These are phyloP conservation scores for Helicocarpus griseus DNA, from an alignment of 2,329 filamentous ascomycete species.

Conservation along the genomic window DNA sequence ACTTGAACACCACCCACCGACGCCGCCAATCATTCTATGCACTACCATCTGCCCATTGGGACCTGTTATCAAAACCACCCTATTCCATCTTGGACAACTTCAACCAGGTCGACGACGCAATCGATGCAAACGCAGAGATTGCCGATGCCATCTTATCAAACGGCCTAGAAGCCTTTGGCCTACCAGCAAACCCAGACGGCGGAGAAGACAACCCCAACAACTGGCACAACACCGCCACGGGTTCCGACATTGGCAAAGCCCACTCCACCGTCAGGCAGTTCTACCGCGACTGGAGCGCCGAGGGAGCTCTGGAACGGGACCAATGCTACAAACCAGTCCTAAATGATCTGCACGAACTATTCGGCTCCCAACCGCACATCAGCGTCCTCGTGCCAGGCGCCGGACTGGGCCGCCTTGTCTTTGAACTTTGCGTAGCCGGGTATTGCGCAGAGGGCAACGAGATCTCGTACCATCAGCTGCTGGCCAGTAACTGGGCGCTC, in stretches of 20 bases:
- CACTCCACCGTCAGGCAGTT: slow-evolving; percentile 87
- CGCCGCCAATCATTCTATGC: slow-evolving; percentile 90
- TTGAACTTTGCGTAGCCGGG: slow-evolving; percentile 67
- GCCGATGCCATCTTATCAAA: slow-evolving; percentile 66
- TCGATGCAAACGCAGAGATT: slow-evolving; percentile 77
- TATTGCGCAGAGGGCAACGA: slow-evolving; percentile 81
- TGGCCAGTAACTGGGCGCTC: slow-evolving; percentile 59
- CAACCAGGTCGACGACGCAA: slow-evolving; percentile 70
- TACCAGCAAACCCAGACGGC: slow-evolving; percentile 28
- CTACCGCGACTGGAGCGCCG: slow-evolving; percentile 86
- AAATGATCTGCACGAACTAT: slow-evolving; percentile 47
- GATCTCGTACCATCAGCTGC: slow-evolving; percentile 93
- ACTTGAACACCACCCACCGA: slow-evolving; percentile 84
- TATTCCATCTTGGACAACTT: slow-evolving; percentile 77
- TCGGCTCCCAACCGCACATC: slow-evolving; percentile 32
- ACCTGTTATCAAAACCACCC: slow-evolving; percentile 67
- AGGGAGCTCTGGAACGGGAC: slow-evolving; percentile 63
- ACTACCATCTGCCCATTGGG: slow-evolving; percentile 72
- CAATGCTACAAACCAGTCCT: slow-evolving; percentile 69
- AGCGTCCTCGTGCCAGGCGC: slow-evolving; percentile 80
- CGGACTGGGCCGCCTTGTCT: slow-evolving; percentile 78
- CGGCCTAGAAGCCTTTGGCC: slow-evolving; percentile 58
- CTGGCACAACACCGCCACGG: slow-evolving; percentile 62
- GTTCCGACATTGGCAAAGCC: slow-evolving; percentile 77
- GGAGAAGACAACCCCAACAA: slow-evolving; percentile 36